Evolutionary conservation across 495 filamentous ascomycete species (phyloP), one percentile per base, ranked within the genome.

Genomic region (Talaromyces wortmannii): DNA sequence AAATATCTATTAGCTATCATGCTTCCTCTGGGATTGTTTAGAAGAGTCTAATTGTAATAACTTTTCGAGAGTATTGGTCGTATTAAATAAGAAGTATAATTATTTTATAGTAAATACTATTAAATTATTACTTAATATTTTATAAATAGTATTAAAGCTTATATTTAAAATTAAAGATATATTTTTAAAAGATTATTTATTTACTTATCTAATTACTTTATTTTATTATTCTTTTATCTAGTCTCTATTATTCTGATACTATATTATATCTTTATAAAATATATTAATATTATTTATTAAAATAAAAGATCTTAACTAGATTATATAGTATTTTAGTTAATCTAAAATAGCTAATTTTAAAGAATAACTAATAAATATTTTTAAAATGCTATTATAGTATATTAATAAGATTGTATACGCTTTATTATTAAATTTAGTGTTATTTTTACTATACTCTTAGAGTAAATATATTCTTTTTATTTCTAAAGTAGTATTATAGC

Each of bases 251-350:
- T 76, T 76, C 47, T 71, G 59, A 50, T 65, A 72, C 45, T 67
- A 70, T 11, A 56, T 55, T 31, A 62, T 65, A 45, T 71, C 75
- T 53, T 69, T 6, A 15, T 61, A 53, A 43, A 69, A 75, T 0
- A 45, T 64, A 5, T 73, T 63, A 7, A 48, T 13, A 48, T 52
- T 57, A 16, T 51, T 61, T 0, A 59, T 70, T 64, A n/a, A n/a
- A 78, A 60, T 0, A 23, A 51, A 8, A 40, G 72, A 12, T 52
- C 12, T 4, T 58, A 30, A 8, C 49, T 73, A 56, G 32, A 59
- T 71, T 71, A 77, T 78, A 36, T 69, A 50, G 57, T 78, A 79
- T 53, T 67, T 65, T 6, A 67, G 64, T 55, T n/a, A n/a, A n/a
- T n/a, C n/a, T n/a, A n/a, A n/a, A n/a, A n/a, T n/a, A n/a, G n/a